These are phyloP conservation scores for Penstemon eatonii DNA, from an alignment of 257 asterid genomes.

Conservation along the genomic window DNA sequence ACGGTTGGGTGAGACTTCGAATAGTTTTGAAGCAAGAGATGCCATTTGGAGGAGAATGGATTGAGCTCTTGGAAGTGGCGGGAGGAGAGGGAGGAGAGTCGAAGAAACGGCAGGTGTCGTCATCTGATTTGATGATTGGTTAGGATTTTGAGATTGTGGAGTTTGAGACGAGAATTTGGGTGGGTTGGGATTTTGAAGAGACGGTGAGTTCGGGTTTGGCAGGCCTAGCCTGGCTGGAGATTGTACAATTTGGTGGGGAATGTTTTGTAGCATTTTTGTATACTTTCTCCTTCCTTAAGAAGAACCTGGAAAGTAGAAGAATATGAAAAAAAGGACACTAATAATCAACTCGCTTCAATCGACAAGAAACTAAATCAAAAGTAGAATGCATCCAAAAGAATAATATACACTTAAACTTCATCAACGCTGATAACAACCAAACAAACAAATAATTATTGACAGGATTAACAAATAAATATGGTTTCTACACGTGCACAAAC, in stretches of 20 bases:
- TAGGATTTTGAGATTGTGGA: constrained; percentile 46
- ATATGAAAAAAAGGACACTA: constrained; percentile 1
- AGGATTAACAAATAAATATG: background rate
- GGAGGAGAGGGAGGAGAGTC: constrained; percentile 82
- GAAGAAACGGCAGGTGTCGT: constrained; percentile 56
- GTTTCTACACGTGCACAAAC: too few species aligned
- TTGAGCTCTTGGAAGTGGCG: constrained; percentile 89
- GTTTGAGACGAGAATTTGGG: constrained; percentile 63
- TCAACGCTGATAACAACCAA: background rate
- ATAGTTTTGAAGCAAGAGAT: constrained; percentile 71
- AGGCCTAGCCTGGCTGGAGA: constrained; percentile 91
- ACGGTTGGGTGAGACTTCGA: constrained; percentile 81
- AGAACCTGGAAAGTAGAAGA: constrained; percentile 23
- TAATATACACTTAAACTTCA: background rate
- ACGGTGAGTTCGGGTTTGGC: constrained; percentile 88
- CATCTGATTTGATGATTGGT: constrained; percentile 45
- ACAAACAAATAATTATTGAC: background rate
- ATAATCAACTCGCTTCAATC: background rate
- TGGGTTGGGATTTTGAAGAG: constrained; percentile 64
- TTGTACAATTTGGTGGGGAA: constrained; percentile 79
- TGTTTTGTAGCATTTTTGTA: constrained; percentile 60
- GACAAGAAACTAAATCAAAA: background rate
- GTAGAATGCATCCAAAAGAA: background rate
- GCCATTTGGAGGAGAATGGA: constrained; percentile 86
- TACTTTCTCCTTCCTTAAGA: background rate